These are phyloP conservation scores for Sporothrix globosa DNA, from an alignment of 2,329 filamentous ascomycete genomes.

Conservation along the genomic window DNA sequence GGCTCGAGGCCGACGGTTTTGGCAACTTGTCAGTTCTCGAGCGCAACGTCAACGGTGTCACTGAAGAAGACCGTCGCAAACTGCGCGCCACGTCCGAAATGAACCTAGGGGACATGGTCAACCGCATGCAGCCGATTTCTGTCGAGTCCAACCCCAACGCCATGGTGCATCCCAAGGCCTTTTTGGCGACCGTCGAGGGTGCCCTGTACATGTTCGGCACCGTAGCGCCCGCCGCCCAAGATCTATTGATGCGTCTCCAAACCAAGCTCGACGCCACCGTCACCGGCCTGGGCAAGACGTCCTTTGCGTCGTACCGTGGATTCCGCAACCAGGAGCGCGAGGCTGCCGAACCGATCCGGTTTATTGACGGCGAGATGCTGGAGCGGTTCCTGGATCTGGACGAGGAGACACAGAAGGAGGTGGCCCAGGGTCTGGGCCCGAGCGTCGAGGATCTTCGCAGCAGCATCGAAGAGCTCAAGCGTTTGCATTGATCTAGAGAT, in stretches of 20 bases:
- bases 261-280: conserved; percentile 67
- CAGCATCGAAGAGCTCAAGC: conserved; percentile 64
- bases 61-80: conserved; percentile 69
- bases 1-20: conserved; percentile 82
- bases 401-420: conserved; percentile 58
- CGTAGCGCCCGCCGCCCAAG: conserved; percentile 71
- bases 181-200: conserved; percentile 89
- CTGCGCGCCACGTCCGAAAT: conserved; percentile 80
- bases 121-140: conserved; percentile 76
- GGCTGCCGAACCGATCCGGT: conserved; percentile 76
- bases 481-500: conserved; percentile 52
- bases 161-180: conserved; percentile 77
- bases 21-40: conserved; percentile 85
- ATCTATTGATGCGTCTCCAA: conserved; percentile 83
- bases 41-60: conserved; percentile 72
- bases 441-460: conserved; percentile 66
- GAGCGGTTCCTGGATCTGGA: conserved; percentile 79
- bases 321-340: conserved; percentile 74
- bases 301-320: conserved; percentile 79
- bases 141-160: conserved; percentile 67
- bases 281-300: conserved; percentile 69
- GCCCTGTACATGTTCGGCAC: conserved; percentile 87
- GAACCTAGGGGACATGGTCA: conserved; percentile 89
- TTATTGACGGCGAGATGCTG: conserved; percentile 89
- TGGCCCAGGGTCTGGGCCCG: conserved; percentile 60